phyloP scores from a whole-genome alignment of 1,284 basidiomycete species.

The Cutaneotrichosporon cavernicola region DNA sequence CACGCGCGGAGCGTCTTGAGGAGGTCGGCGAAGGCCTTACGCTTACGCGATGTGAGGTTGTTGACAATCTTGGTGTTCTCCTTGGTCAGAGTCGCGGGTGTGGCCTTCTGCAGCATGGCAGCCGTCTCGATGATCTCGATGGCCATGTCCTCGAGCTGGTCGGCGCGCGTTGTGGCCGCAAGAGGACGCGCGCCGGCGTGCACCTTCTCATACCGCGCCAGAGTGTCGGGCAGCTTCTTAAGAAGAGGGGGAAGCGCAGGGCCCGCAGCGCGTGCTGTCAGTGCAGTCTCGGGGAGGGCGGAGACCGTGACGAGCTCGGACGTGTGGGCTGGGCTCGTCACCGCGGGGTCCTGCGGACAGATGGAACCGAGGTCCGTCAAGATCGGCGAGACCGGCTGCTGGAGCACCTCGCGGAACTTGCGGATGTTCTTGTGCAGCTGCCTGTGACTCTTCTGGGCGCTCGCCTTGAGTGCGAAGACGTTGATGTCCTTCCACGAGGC shows the following conservation, averaged over 20 bases:
- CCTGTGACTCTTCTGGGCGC: conserved; percentile 85
- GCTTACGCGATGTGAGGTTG: conserved; percentile 72
- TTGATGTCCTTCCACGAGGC: conserved; percentile 99
- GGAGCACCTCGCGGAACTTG: conserved; percentile 86
- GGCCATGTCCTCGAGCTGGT: conserved; percentile 63
- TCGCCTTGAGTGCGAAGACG: conserved; percentile 87
- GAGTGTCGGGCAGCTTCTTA: conserved; percentile 33
- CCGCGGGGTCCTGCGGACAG: conserved; percentile 35
- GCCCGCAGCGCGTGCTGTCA: conserved; percentile 21
- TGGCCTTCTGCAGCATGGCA: conserved; percentile 62
- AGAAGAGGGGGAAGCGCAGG: conserved; percentile 30
- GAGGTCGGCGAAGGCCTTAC: conserved; percentile 87
- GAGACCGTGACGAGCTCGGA: conserved; percentile 9
- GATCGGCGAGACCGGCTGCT: conserved; percentile 63
- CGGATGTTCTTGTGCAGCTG: conserved; percentile 88
- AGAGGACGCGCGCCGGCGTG: conserved; percentile 32
- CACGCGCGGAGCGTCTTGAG: conserved; percentile 81
- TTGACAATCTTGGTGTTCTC: conserved; percentile 73
- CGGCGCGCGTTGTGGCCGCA: conserved; percentile 15
- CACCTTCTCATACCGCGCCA: conserved; percentile 49
- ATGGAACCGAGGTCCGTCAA: conserved; percentile 39
- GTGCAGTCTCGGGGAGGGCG: conserved; percentile 11
- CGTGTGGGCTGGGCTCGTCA: not conserved
- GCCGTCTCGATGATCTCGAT: conserved; percentile 71
- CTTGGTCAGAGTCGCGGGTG: conserved; percentile 60